Conservation (phyloP, 2,329 filamentous ascomycete genomes). For the Apiospora arundinis region DNA sequence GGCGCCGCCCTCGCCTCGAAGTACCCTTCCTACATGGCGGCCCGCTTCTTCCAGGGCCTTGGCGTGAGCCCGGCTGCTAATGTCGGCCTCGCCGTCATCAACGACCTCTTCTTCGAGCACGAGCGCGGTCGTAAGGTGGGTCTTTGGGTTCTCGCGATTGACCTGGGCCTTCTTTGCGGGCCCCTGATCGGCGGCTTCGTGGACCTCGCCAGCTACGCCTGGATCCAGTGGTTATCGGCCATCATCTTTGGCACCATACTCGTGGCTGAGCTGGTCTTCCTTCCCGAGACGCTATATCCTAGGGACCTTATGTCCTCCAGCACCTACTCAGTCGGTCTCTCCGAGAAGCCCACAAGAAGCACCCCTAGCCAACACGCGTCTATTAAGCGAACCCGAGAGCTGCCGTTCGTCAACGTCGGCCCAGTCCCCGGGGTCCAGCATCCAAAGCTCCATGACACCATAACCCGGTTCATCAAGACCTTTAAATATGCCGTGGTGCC, state of each 20-base stretch:
- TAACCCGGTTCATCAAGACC: slow-evolving; percentile 52
- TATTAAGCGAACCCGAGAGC: slow-evolving; percentile 47
- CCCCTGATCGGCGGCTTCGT: slow-evolving; percentile 56
- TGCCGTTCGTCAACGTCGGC: slow-evolving; percentile 51
- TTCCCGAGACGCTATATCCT: slow-evolving; percentile 64
- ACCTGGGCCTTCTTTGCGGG: slow-evolving; percentile 56
- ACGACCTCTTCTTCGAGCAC: slow-evolving; percentile 63
- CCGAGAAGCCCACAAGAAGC: no score
- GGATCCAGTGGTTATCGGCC: slow-evolving; percentile 62
- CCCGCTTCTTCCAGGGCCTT: slow-evolving; percentile 63
- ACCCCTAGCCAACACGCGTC: no score
- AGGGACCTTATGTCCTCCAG: slow-evolving; percentile 51
- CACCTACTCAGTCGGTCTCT: no score
- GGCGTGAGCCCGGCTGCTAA: slow-evolving; percentile 60
- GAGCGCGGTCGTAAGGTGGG: slow-evolving; percentile 61
- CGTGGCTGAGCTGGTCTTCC: slow-evolving; percentile 53
- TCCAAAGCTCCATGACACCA: slow-evolving; percentile 53
- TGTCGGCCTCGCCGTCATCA: slow-evolving; percentile 60
- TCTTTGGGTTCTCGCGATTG: slow-evolving; percentile 62
- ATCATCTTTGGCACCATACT: slow-evolving; percentile 58
- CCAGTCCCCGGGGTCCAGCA: slow-evolving; percentile 58
- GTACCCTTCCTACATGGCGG: slow-evolving; percentile 61
- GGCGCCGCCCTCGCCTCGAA: slow-evolving; percentile 42
- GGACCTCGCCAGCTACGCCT: slow-evolving; percentile 51
- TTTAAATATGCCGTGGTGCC: slow-evolving; percentile 54